Base-by-base conservation (phyloP, 495 filamentous ascomycete genomes). In the Daldinia grandis region DNA sequence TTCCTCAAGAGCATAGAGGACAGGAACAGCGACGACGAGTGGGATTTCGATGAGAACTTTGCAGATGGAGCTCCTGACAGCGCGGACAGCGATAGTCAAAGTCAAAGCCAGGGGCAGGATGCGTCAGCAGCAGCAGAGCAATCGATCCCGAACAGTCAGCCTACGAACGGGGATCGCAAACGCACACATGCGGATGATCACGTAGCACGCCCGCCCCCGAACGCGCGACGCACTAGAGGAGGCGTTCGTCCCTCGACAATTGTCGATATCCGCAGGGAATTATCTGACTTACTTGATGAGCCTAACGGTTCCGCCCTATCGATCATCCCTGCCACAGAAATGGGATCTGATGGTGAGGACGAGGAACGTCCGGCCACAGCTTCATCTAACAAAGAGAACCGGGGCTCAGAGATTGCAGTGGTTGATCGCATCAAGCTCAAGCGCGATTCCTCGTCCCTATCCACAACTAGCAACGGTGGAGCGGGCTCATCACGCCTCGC, bases 1-100 rank as follows among this genome's bases (percentile, higher is more conserved):
- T 99, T 99, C 82, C 87, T 98, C 65, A 87, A 86, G 61, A 91
- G 93, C 8, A 91, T 99, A 57, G 94, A 97, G 68, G 96, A 98
- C 73, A 86, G 85, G 37, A 90, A 90, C 49, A 83, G 87, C 21
- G 93, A 95, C 42, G 92, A 95, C 58, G 92, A 95, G 27, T 82
- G 91, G 76, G 91, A 93, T 60, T 92, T 97, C 75, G 76, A 90
- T 2, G 86, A 88, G 27, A 80, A 81, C 38, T 86, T 90, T 30
- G 86, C 86, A 58, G 83, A 86, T 5, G 78, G 80, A 4, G 79
- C 79, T 5, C 80, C 84, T 54, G 81, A 86, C 33, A 71, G 80
- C 38, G 72, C 73, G 12, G 76, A 79, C 25, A 84, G 85, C 4
- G 55, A 71, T 50, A 76, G 76, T 40, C 62, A 68, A 56, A 73